phyloP scores from a whole-genome alignment of 805 yeast species.

The Starmerella bombi region DNA sequence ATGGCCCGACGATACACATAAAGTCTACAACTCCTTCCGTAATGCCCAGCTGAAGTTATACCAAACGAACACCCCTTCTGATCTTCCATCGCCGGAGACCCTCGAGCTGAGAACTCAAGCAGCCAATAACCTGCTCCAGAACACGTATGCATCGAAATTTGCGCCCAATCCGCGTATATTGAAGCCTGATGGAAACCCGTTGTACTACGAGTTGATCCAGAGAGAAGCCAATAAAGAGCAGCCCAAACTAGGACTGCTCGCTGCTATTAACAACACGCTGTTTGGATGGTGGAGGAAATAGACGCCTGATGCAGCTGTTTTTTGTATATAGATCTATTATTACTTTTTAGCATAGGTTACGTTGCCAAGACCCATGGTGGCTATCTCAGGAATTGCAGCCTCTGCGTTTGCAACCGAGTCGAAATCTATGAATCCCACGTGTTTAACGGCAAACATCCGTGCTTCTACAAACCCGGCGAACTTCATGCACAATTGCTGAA shows the following conservation, averaged over 20 bases:
- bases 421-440: constrained; percentile 73
- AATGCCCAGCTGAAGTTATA: constrained; percentile 35
- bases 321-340: constrained; percentile 1
- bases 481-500: constrained; percentile 36
- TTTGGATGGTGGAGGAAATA: constrained; percentile 39
- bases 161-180: constrained; percentile 40
- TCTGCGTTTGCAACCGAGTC: constrained; percentile 20
- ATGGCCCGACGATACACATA: constrained; percentile 33
- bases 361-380: constrained; percentile 5
- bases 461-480: constrained; percentile 52
- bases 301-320: background rate
- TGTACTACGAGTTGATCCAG: constrained; percentile 58
- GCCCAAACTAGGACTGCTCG: constrained; percentile 45
- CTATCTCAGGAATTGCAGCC: constrained; percentile 3
- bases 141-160: constrained; percentile 19
- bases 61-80: constrained; percentile 18
- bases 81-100: constrained; percentile 21
- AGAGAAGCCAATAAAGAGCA: constrained; percentile 48
- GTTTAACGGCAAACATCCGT: constrained; percentile 51
- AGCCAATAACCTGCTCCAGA: constrained; percentile 16
- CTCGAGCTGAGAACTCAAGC: constrained; percentile 21
- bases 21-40: constrained; percentile 38
- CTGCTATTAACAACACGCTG: constrained; percentile 61
- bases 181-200: constrained; percentile 75
- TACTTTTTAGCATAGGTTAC: constrained; percentile 19